A percentile compares a stretch with the other conserved stretches of the same genome.
Conservation (phyloP, 2,329 filamentous ascomycete genomes). For the Monilinia vaccinii-corymbosi region DNA sequence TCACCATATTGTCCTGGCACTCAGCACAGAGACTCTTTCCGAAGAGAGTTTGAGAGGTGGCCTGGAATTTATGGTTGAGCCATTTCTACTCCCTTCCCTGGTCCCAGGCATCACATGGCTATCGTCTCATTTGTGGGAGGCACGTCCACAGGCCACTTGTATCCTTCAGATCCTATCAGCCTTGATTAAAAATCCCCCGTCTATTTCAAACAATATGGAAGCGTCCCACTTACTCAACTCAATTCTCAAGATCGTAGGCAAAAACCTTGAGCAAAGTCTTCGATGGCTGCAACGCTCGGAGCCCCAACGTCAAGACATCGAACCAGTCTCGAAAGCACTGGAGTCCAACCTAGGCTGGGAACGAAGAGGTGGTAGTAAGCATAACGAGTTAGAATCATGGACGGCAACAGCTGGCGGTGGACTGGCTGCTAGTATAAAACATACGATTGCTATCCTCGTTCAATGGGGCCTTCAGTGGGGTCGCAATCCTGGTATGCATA, state of each 20-base stretch:
- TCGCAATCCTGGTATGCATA: constrained; percentile 41
- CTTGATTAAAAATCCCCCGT: constrained; percentile 54
- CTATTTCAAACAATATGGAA: constrained; percentile 54
- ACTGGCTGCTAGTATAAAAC: constrained; percentile 47
- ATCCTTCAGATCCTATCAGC: constrained; percentile 65
- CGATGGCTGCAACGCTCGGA: constrained; percentile 57
- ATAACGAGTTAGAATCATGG: constrained; percentile 63
- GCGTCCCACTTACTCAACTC: constrained; percentile 60
- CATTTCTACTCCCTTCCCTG: constrained; percentile 70
- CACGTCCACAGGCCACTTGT: constrained; percentile 56
- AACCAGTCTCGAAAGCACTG: constrained; percentile 58
- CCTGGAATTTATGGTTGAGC: constrained; percentile 71
- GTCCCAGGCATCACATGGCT: constrained; percentile 67
- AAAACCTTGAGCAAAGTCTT: constrained; percentile 58
- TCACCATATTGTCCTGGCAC: constrained; percentile 63
- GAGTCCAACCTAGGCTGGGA: constrained; percentile 48
- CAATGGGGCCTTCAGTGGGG: constrained; percentile 48
- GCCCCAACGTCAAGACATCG: constrained; percentile 59
- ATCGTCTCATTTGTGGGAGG: constrained; percentile 58
- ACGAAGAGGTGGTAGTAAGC: constrained; percentile 51
- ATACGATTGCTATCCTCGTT: constrained; percentile 52
- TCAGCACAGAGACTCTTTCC: constrained; percentile 53
- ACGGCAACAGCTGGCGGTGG: constrained; percentile 46
- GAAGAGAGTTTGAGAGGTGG: constrained; percentile 66
- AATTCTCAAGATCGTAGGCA: constrained; percentile 63